Evolutionary conservation across 1,284 basidiomycete genomes (phyloP).

Genomic region (Earliella scabrosa): DNA sequence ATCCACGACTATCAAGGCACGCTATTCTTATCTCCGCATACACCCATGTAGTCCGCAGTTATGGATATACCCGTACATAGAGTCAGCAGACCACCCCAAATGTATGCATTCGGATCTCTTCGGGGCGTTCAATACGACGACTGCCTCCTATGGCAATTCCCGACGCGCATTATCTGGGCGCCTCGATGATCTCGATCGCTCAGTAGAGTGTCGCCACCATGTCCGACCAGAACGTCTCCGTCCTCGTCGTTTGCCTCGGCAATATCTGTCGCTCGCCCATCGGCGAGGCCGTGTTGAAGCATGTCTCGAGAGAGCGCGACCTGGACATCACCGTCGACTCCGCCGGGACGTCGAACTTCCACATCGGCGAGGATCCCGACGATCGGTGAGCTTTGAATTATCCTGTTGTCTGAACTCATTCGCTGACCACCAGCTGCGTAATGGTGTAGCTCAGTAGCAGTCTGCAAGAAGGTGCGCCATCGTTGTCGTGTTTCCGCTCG

Average conservation of each 20-base stretch:
- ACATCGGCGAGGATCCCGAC: constrained; percentile 75
- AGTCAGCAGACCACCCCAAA: too few relatives aligned
- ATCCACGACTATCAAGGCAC: not conserved
- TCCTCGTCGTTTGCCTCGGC: constrained; percentile 76
- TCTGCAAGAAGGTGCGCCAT: constrained; percentile 63
- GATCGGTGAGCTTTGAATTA: constrained; percentile 52
- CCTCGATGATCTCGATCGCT: not conserved
- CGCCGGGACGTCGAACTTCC: constrained; percentile 75
- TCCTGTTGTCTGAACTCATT: not conserved
- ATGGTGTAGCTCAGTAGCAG: constrained; percentile 59
- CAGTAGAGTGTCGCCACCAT: constrained; percentile 1
- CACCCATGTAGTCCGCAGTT: not conserved
- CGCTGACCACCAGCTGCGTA: too few relatives aligned
- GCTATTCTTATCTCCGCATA: not conserved
- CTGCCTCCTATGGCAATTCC: not conserved
- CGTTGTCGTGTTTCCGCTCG: too few relatives aligned
- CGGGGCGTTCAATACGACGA: too few relatives aligned
- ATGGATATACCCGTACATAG: not conserved
- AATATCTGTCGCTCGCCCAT: constrained; percentile 84
- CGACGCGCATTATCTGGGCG: not conserved
- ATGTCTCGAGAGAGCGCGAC: constrained; percentile 64
- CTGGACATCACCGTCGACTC: constrained; percentile 71
- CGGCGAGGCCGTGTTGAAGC: constrained; percentile 75
- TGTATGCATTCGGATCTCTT: too few relatives aligned
- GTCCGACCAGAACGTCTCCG: constrained; percentile 37